Conservation (phyloP, 208 protist species). For the Crithidia mellificae region DNA sequence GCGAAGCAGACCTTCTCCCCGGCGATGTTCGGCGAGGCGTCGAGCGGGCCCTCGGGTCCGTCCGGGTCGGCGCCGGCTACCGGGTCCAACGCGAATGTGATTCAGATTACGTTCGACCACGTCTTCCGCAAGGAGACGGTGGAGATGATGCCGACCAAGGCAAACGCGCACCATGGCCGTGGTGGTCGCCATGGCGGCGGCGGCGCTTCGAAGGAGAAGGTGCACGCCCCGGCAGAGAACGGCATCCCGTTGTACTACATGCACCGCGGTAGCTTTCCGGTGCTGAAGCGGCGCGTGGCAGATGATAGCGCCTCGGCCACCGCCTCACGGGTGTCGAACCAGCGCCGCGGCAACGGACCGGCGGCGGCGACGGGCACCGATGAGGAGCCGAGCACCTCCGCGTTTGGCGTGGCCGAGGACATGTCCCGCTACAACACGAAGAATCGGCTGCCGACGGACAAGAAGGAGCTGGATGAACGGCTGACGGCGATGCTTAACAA, state of each 20-base stretch:
- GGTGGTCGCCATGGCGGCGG: too few species aligned
- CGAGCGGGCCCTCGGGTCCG: conserved; percentile 12
- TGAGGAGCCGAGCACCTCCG: conserved; percentile 17
- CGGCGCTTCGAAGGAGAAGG: conserved; percentile 16
- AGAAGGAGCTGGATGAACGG: conserved; percentile 29
- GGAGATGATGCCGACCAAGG: conserved; percentile 56
- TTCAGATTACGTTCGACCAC: conserved; percentile 83
- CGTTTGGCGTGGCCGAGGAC: conserved; percentile 52
- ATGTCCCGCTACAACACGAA: conserved; percentile 38
- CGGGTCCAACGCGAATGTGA: conserved; percentile 58
- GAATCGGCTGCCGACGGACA: conserved; percentile 40
- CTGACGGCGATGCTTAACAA: conserved; percentile 49
- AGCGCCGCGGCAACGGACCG: neutral
- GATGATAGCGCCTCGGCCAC: neutral
- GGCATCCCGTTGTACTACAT: conserved; percentile 64
- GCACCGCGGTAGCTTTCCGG: conserved; percentile 1
- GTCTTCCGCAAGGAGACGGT: conserved; percentile 57
- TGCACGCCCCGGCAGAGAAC: conserved; percentile 32
- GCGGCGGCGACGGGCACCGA: too few species aligned
- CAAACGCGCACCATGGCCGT: conserved; percentile 27
- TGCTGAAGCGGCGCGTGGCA: conserved; percentile 9
- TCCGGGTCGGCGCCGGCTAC: conserved; percentile 37
- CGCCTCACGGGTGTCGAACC: neutral
- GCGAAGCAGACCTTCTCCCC: conserved; percentile 36
- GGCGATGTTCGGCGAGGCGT: conserved; percentile 14